Conservation (phyloP, 2,329 filamentous ascomycete genomes). For the Graphilbum ipis-grandicollis region DNA sequence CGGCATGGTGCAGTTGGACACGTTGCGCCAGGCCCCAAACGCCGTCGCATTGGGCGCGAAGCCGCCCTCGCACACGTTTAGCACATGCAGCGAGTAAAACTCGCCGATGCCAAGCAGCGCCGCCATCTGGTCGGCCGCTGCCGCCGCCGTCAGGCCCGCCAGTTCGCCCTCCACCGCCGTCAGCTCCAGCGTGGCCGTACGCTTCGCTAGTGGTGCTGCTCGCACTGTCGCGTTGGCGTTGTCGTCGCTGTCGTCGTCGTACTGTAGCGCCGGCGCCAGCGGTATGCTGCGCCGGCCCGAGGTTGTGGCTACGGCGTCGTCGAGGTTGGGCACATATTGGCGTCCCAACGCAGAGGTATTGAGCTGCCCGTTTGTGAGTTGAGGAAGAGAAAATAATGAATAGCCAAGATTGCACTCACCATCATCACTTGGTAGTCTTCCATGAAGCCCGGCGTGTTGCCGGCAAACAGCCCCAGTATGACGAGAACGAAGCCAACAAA, state of each 20-base stretch:
- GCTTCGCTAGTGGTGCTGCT: slow-evolving; percentile 1
- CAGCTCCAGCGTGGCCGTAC: slow-evolving; percentile 7
- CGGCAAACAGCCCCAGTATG: slow-evolving; percentile 20
- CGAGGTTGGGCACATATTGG: slow-evolving; percentile 15
- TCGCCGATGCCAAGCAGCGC: slow-evolving; percentile 14
- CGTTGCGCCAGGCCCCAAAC: slow-evolving; percentile 10
- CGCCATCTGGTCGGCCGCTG: slow-evolving; percentile 11
- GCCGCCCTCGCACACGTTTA: slow-evolving; percentile 14
- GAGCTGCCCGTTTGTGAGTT: slow-evolving; percentile 13
- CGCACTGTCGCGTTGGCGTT: background rate
- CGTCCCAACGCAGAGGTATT: slow-evolving; percentile 24
- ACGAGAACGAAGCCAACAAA: slow-evolving; percentile 18
- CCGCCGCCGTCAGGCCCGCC: slow-evolving; percentile 9
- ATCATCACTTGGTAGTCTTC: slow-evolving; percentile 21
- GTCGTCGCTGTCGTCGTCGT: slow-evolving; percentile 6
- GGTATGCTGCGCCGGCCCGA: background rate
- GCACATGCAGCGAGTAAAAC: slow-evolving; percentile 17
- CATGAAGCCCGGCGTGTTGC: slow-evolving; percentile 18
- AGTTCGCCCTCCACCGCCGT: slow-evolving; percentile 9
- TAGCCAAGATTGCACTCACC: slow-evolving; percentile 12
- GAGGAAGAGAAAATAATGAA: too few species aligned
- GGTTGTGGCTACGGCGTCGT: too few species aligned
- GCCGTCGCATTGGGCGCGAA: slow-evolving; percentile 13
- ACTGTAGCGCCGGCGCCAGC: too few species aligned
- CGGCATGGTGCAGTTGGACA: slow-evolving; percentile 11